Evolutionary conservation across 164 flowering plant species (phyloP).

Genomic region (Liquidambar formosana): DNA sequence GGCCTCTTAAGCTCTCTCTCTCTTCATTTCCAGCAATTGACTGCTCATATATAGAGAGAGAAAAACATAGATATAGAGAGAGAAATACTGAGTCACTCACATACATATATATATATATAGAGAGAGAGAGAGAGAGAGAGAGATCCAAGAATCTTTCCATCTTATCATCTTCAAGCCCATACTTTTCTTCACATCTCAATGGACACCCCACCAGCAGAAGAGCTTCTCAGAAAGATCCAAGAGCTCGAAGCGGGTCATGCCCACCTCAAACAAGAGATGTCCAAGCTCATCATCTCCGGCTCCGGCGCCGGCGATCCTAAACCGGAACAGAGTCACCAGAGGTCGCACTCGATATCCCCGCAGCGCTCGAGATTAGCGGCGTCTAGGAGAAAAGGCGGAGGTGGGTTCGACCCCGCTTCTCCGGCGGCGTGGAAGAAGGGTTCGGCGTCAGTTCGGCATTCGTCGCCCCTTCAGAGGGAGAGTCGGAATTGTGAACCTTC

Average conservation of each 20-base stretch:
- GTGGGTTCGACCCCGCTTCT: conserved; percentile 22
- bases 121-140: too few species aligned
- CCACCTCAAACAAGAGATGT: conserved; percentile 70
- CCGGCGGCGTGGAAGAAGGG: conserved; percentile 44
- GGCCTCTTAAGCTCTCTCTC: too few species aligned
- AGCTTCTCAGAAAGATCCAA: conserved; percentile 79
- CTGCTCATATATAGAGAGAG: neutral
- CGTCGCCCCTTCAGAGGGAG: conserved; percentile 88
- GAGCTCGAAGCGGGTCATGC: conserved; percentile 83
- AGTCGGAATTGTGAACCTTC: conserved; percentile 39
- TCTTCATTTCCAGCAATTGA: too few species aligned
- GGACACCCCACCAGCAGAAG: conserved; percentile 62
- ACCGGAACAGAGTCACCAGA: conserved; percentile 30
- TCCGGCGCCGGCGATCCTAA: conserved; percentile 12
- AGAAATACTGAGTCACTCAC: neutral
- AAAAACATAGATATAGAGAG: neutral
- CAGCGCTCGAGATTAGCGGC: conserved; percentile 42
- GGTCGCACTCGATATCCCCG: conserved; percentile 84
- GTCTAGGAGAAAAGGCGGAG: conserved; percentile 22
- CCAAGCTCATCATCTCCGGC: conserved; percentile 47
- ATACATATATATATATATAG: too few species aligned
- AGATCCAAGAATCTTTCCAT: neutral
- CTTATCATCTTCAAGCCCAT: neutral
- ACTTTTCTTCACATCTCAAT: conserved; percentile 19
- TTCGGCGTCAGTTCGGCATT: conserved; percentile 57